Base-by-base conservation (phyloP, 257 asterid genomes). In the Nicotiana obtusifolia region DNA sequence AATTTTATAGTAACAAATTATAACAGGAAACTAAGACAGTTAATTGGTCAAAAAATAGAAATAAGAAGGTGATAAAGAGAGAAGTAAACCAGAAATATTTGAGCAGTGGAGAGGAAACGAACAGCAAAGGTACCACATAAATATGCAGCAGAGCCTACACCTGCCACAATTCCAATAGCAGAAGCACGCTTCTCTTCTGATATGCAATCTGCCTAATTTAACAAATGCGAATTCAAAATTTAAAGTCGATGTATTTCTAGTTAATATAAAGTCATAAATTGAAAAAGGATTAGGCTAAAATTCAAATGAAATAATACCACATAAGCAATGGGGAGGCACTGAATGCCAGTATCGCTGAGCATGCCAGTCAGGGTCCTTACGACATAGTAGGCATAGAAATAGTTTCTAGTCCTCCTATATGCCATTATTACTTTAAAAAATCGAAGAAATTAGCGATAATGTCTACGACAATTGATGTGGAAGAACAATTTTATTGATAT, bases 121-220 rank as follows among this genome's bases (percentile, higher is more conserved):
- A 91, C 91, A 3, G 88, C 81, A 37, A 91, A 54, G 75, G 91
- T 91, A 57, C 91, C 88, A 30, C 88, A 86, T 13, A 91, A 85
- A 15, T 81, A 87, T 28, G 95, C 91, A 2, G 88, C 92, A 1
- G 92, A 76, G 2, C 85, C 86, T 14, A 89, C 88, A 5, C 95
- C 93, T 1, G 90, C 84, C 76, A 90, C 69, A 9, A 88, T 28
- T 30, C 92, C 95, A 35, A 91, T 86, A 2, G 91, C 92, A 10
- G 90, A 77, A 10, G 89, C 91, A 0, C 93, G 92, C 76, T 89
- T 91, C 49, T 83, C 88, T 81, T 89, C 91, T 0, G 91, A 67
- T 60, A 90, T 91, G 24, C 86, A 87, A 37, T 90, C 93, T 1
- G 91, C 95, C 95, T 91, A 79, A 79, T 13, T 77, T 54, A n/a